Evolutionary conservation across 371 early-diverging fungal genomes (phyloP).

Genomic region (Apophysomyces elegans): DNA sequence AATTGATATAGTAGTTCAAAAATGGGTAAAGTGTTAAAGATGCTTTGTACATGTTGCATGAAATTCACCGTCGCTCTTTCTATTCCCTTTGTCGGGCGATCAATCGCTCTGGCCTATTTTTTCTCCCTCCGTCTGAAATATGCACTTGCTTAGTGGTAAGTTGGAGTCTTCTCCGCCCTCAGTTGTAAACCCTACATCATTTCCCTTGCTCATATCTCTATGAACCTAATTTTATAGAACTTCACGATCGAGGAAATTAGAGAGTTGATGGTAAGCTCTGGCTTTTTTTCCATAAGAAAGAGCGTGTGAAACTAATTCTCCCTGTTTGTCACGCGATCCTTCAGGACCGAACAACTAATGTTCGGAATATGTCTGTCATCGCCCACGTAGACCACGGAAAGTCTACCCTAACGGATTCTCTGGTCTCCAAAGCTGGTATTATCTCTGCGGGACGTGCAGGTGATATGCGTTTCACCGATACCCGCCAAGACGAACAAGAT

Average conservation of each 20-base stretch:
- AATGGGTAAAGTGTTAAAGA: neutral
- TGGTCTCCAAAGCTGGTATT: slow-evolving; percentile 98
- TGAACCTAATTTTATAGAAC: slow-evolving; percentile 20
- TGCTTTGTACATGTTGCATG: neutral
- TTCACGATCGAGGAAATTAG: slow-evolving; percentile 48
- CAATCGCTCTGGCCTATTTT: slow-evolving; percentile 10
- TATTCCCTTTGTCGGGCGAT: neutral
- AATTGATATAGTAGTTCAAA: neutral
- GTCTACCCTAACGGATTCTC: slow-evolving; percentile 95
- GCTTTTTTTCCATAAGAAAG: neutral
- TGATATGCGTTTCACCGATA: slow-evolving; percentile 97
- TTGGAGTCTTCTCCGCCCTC: neutral
- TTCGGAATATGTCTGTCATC: slow-evolving; percentile 99
- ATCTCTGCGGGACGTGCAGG: slow-evolving; percentile 95
- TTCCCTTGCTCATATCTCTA: neutral
- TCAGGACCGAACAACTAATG: slow-evolving; percentile 67
- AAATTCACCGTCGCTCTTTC: slow-evolving; percentile 13
- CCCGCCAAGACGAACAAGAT: slow-evolving; percentile 98
- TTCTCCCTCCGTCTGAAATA: neutral
- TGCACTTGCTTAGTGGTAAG: slow-evolving; percentile 17
- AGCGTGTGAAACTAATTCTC: slow-evolving; percentile 11
- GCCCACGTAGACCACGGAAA: slow-evolving; percentile 98
- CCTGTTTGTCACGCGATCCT: slow-evolving; percentile 22
- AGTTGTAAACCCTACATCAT: neutral
- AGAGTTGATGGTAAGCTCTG: slow-evolving; percentile 53